Conservation (phyloP, 2,329 filamentous ascomycete genomes). For the Fusarium avenaceum region DNA sequence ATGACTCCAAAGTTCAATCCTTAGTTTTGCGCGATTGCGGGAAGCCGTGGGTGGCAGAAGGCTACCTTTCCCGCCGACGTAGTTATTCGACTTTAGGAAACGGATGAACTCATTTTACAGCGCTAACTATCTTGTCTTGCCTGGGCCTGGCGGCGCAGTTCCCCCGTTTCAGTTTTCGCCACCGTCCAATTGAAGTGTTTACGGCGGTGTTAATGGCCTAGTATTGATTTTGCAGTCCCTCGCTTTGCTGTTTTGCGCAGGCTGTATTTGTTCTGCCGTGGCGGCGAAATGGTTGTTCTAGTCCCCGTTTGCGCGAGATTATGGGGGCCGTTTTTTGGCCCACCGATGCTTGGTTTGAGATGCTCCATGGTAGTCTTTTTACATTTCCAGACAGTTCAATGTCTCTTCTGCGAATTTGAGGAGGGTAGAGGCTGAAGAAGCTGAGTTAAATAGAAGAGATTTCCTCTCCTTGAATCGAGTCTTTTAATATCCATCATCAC, state of each 20-base stretch:
- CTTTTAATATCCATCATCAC: constrained; percentile 8
- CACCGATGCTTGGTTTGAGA: constrained; percentile 11
- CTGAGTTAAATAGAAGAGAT: constrained; percentile 1
- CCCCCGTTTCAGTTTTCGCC: constrained; percentile 17
- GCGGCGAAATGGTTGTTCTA: constrained; percentile 7
- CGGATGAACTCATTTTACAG: not conserved
- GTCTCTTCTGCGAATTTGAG: constrained; percentile 25
- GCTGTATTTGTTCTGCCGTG: not conserved
- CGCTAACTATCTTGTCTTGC: not conserved
- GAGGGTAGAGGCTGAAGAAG: not conserved
- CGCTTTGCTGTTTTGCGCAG: constrained; percentile 11
- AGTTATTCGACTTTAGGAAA: constrained; percentile 20
- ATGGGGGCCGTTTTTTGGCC: constrained; percentile 31
- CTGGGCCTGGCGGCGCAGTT: constrained; percentile 11
- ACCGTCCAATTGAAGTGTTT: constrained; percentile 31
- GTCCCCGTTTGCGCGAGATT: constrained; percentile 4
- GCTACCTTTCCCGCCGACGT: not conserved
- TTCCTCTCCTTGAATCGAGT: not conserved
- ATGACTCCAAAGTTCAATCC: not conserved
- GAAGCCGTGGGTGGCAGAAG: not conserved
- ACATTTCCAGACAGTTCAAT: constrained; percentile 25
- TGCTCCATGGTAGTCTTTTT: constrained; percentile 31
- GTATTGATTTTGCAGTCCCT: not conserved
- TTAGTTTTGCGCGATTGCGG: constrained; percentile 25
- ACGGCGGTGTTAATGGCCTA: constrained; percentile 23